These are phyloP conservation scores for Komagataella mondaviorum DNA, from an alignment of 805 yeast genomes.

Conservation along the genomic window DNA sequence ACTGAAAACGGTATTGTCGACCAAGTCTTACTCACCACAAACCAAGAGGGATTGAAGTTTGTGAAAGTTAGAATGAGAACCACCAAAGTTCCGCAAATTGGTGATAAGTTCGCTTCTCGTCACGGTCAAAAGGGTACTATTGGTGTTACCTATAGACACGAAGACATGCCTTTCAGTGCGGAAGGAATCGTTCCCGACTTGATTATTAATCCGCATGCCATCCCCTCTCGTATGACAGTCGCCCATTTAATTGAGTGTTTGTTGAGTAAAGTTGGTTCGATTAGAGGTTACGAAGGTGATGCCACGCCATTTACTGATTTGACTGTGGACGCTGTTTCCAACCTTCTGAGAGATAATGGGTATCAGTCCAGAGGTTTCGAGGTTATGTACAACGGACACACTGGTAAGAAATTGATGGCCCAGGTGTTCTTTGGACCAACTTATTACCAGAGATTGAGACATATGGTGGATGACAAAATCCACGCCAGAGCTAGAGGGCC, in stretches of 20 bases:
- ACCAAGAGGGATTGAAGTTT: conserved; percentile 95
- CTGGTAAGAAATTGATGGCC: conserved; percentile 96
- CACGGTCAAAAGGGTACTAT: conserved; percentile 99
- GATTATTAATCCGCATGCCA: conserved; percentile 97
- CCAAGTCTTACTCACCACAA: conserved; percentile 91
- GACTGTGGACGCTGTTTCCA: conserved; percentile 94
- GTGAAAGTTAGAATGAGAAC: conserved; percentile 99
- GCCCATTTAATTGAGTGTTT: conserved; percentile 98
- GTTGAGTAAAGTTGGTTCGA: conserved; percentile 84
- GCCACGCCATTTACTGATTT: conserved; percentile 98
- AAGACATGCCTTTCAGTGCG: conserved; percentile 95
- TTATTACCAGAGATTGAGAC: conserved; percentile 95
- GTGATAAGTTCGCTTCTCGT: conserved; percentile 98
- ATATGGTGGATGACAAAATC: conserved; percentile 98
- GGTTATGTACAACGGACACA: conserved; percentile 97
- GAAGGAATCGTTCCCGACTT: conserved; percentile 97
- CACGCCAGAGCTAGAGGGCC: conserved; percentile 99
- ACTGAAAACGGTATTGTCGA: conserved; percentile 98
- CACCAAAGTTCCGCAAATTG: conserved; percentile 96
- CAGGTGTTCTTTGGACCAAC: conserved; percentile 99
- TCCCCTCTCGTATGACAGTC: conserved; percentile 99
- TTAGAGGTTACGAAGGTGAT: conserved; percentile 96
- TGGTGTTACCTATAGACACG: conserved; percentile 97
- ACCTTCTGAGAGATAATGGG: conserved; percentile 85
- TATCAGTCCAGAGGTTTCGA: conserved; percentile 98